Conservation (phyloP, 495 filamentous ascomycete genomes). For the Lasiosphaeria miniovina region DNA sequence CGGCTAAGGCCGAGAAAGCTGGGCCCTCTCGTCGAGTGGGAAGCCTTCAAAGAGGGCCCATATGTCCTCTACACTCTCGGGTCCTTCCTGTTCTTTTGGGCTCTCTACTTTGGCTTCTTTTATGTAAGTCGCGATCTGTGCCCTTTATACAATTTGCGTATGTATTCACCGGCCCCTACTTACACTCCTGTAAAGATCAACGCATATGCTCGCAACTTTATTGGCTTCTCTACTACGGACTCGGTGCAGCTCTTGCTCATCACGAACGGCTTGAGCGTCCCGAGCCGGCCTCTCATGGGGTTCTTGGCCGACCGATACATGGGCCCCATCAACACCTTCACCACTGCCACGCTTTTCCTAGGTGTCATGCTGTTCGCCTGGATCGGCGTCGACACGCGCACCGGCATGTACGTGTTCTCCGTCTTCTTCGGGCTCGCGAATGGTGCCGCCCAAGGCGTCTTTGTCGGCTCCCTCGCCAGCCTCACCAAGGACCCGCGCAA, state of each 20-base stretch:
- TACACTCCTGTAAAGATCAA: constrained; percentile 25
- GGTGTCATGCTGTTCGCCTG: constrained; percentile 37
- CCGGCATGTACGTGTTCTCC: constrained; percentile 42
- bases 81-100: constrained; percentile 41
- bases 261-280: constrained; percentile 40
- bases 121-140: constrained; percentile 33
- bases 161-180: not conserved
- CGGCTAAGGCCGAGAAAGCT: constrained; percentile 28
- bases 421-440: constrained; percentile 41
- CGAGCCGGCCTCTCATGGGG: constrained; percentile 35
- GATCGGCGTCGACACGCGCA: constrained; percentile 33
- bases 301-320: constrained; percentile 38
- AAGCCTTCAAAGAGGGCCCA: constrained; percentile 39
- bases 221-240: constrained; percentile 37
- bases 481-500: constrained; percentile 38
- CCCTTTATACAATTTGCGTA: no score
- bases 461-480: constrained; percentile 36
- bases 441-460: constrained; percentile 39
- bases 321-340: constrained; percentile 41
- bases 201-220: constrained; percentile 39
- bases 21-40: constrained; percentile 41
- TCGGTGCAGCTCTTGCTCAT: constrained; percentile 43
- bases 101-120: constrained; percentile 45
- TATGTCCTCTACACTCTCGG: constrained; percentile 39
- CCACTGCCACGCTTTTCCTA: constrained; percentile 29